Evolutionary conservation across 352 stramenopile species (phyloP).

Genomic region (Phytophthora cryptogea): DNA sequence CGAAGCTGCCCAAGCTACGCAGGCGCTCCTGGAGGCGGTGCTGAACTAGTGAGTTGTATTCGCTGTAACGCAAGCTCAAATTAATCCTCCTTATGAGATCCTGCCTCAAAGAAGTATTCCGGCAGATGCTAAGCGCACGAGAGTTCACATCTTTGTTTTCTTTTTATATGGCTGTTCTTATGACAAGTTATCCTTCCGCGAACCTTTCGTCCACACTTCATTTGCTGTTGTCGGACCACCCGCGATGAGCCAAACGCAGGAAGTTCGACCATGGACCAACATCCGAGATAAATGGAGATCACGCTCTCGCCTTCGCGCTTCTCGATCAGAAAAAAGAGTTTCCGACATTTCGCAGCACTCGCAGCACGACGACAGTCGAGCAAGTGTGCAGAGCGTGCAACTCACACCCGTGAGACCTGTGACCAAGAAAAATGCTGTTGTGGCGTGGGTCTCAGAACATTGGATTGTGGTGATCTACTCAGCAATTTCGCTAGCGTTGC

Average conservation of each 20-base stretch:
- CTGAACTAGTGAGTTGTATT: slow-evolving; percentile 46
- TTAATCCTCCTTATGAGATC: slow-evolving; percentile 28
- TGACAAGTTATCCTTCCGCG: neutral
- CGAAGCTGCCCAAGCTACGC: slow-evolving; percentile 67
- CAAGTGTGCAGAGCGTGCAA: slow-evolving; percentile 7
- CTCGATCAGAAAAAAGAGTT: slow-evolving; percentile 12
- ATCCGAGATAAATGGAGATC: slow-evolving; percentile 8
- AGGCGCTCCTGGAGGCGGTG: slow-evolving; percentile 51
- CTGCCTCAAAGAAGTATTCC: slow-evolving; percentile 11
- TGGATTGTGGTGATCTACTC: slow-evolving; percentile 54
- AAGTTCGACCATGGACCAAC: slow-evolving; percentile 17
- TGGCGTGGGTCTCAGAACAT: slow-evolving; percentile 31
- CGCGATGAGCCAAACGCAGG: slow-evolving; percentile 6
- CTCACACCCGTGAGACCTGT: neutral
- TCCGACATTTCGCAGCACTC: slow-evolving; percentile 14
- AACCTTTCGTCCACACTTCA: neutral
- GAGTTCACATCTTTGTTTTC: slow-evolving; percentile 4
- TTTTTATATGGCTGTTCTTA: slow-evolving; percentile 25
- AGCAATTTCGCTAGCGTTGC: slow-evolving; percentile 35
- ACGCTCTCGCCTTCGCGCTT: slow-evolving; percentile 8
- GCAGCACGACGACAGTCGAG: slow-evolving; percentile 4
- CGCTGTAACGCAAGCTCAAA: slow-evolving; percentile 23
- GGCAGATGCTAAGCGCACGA: slow-evolving; percentile 2
- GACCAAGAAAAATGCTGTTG: slow-evolving; percentile 10
- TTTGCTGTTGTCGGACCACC: neutral